Base-by-base conservation (phyloP, 2,329 filamentous ascomycete species). In the Cladosporium cucumerinum region DNA sequence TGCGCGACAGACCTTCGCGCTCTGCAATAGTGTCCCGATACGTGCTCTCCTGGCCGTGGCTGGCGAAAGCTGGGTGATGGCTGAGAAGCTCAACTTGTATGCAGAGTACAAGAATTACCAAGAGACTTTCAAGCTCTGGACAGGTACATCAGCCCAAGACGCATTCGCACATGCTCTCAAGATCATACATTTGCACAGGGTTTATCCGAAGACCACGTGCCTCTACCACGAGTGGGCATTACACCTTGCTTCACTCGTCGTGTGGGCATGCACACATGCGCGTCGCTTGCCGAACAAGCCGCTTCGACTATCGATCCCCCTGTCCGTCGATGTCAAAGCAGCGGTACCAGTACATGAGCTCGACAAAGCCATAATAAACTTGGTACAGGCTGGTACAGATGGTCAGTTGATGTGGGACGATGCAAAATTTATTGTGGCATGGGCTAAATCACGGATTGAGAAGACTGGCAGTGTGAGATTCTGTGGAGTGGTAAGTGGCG, bases 41-140 rank as follows among this genome's bases (percentile, higher is more conserved):
- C 77, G 78, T 23, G 75, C 78, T 1, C 70, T 82, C 5, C 70
- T 82, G 16, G 79, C 79, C 32, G 75, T 81, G 0, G 75, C 78
- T 4, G 79, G 80, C 39, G 79, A 82, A 60, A 76, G 78, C 18
- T 82, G 80, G 80, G 73, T 81, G 10, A 70, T 82, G n/a, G 76
- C 73, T 0, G 77, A 80, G 65, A 80, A 81, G 58, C 69, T 81
- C n/a, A 72, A 72, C 16, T 69, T 70, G 23, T 61, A 69, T 7
- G 71, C 71, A 16, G 73, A 75, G n/a, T 79, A 77, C 65, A 65
- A 68, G 18, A 65, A 52, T 6, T 67, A 76, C 7, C 78, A 77
- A 64, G 65, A 69, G 3, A 73, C 71, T 1, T 69, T 79, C 8
- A 70, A 71, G 12, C 67, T 71, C 1, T 82, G 80, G 80, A 68